Conservation (phyloP, 2,329 filamentous ascomycete genomes). For the Colletotrichum paranaense region DNA sequence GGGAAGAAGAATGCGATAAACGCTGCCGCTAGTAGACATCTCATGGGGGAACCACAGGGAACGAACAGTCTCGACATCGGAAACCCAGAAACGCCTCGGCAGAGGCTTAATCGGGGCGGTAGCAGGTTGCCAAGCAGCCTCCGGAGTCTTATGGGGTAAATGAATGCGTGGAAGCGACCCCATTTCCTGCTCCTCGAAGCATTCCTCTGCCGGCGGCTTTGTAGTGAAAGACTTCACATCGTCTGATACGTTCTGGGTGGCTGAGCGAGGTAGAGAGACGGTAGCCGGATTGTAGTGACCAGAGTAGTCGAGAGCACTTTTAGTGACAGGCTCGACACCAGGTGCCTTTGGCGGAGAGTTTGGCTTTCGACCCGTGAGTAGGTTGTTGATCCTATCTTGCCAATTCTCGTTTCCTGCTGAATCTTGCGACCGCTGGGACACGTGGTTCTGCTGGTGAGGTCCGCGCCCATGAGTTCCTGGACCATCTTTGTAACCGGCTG, state of each 20-base stretch:
- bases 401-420: conserved; percentile 64
- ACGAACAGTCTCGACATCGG: conserved; percentile 49
- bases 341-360: conserved; percentile 65
- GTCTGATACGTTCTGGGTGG: background rate
- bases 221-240: conserved; percentile 57
- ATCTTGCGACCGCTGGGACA: conserved; percentile 39
- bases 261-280: conserved; percentile 70
- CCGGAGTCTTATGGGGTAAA: conserved; percentile 72
- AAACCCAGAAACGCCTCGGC: conserved; percentile 61
- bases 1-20: conserved; percentile 52
- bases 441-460: conserved; percentile 32
- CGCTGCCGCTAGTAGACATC: conserved; percentile 34
- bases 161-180: conserved; percentile 79
- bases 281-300: conserved; percentile 66
- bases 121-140: conserved; percentile 72
- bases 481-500: conserved; percentile 46
- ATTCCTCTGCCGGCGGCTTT: conserved; percentile 80
- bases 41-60: conserved; percentile 40
- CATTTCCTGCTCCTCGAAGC: conserved; percentile 85
- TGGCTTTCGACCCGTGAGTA: conserved; percentile 77
- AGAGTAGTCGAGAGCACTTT: conserved; percentile 71
- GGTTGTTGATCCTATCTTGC: conserved; percentile 86
- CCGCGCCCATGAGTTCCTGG: conserved; percentile 24
- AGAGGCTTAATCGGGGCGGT: conserved; percentile 65
- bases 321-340: conserved; percentile 75